Conservation (phyloP, 2,329 filamentous ascomycete species). For the Microsporum audouinii region DNA sequence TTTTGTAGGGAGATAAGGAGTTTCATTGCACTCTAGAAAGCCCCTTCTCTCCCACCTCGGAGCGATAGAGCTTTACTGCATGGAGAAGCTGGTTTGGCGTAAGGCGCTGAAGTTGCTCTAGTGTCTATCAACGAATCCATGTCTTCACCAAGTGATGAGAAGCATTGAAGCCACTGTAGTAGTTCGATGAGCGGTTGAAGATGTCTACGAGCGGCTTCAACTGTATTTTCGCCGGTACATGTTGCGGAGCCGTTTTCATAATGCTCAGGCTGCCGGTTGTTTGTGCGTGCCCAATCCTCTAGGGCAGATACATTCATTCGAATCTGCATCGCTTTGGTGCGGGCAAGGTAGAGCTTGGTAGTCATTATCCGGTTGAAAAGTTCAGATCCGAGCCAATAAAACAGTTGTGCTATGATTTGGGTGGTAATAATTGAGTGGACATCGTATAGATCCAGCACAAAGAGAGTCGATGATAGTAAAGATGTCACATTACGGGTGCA, state of each 20-base stretch:
- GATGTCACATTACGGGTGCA: slow-evolving; percentile 89
- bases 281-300: slow-evolving; percentile 89
- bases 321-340: slow-evolving; percentile 99
- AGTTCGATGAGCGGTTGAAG: slow-evolving; percentile 85
- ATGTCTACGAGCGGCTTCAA: slow-evolving; percentile 73
- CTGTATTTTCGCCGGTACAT: slow-evolving; percentile 72
- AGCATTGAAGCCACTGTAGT: slow-evolving; percentile 94
- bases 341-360: slow-evolving; percentile 82
- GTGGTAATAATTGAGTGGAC: slow-evolving; percentile 93
- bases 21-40: slow-evolving; percentile 74
- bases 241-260: slow-evolving; percentile 85
- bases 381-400: slow-evolving; percentile 94
- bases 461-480: slow-evolving; percentile 84
- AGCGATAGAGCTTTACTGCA: slow-evolving; percentile 80
- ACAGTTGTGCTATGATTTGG: slow-evolving; percentile 80
- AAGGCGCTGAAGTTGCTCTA: slow-evolving; percentile 77
- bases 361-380: slow-evolving; percentile 98
- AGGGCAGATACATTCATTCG: slow-evolving; percentile 94
- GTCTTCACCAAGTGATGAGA: slow-evolving; percentile 86
- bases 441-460: slow-evolving; percentile 96
- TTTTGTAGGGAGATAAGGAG: slow-evolving; percentile 72
- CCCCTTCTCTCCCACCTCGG: slow-evolving; percentile 89
- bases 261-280: slow-evolving; percentile 90
- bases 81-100: slow-evolving; percentile 84
- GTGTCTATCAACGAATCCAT: slow-evolving; percentile 73